Evolutionary conservation across 257 asterid species (phyloP).

Genomic region (Salvia miltiorrhiza): DNA sequence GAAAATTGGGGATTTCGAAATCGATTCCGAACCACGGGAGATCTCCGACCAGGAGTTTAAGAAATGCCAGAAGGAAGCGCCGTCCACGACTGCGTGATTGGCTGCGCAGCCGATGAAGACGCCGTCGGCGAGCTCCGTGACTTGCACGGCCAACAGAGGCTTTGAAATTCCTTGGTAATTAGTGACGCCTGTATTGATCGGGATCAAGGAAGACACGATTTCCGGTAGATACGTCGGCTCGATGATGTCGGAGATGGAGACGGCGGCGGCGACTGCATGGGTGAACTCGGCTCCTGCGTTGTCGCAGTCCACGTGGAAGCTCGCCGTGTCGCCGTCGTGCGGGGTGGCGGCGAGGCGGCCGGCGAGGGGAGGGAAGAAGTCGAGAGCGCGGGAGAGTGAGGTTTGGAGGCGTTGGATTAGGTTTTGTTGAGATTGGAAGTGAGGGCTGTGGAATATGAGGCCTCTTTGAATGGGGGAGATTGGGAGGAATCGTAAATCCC

Average conservation of each 20-base stretch:
- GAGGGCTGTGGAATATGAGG: too few relatives aligned
- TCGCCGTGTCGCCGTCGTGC: neutral
- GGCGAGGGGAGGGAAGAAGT: constrained; percentile 31
- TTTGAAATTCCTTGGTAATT: constrained; percentile 18
- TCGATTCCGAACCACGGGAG: constrained; percentile 15
- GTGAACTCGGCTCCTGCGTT: neutral
- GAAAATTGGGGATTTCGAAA: too few relatives aligned
- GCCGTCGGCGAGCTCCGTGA: constrained; percentile 38
- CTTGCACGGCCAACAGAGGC: constrained; percentile 40
- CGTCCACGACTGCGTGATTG: constrained; percentile 33
- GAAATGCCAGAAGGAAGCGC: constrained; percentile 35
- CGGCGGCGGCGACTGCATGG: neutral
- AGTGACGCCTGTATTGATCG: neutral
- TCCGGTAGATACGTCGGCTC: constrained; percentile 2
- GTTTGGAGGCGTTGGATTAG: constrained; percentile 18
- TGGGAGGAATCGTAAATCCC: too few relatives aligned
- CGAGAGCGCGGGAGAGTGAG: constrained; percentile 19
- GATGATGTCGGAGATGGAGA: constrained; percentile 22
- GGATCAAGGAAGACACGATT: constrained; percentile 28
- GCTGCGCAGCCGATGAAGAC: constrained; percentile 32
- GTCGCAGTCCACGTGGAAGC: neutral
- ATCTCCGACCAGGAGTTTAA: constrained; percentile 33
- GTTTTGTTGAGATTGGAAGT: neutral
- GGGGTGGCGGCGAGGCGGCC: constrained; percentile 28
- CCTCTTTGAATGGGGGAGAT: too few relatives aligned